phyloP scores from a whole-genome alignment of 148 eudicot genomes.

The Rheum nobile region DNA sequence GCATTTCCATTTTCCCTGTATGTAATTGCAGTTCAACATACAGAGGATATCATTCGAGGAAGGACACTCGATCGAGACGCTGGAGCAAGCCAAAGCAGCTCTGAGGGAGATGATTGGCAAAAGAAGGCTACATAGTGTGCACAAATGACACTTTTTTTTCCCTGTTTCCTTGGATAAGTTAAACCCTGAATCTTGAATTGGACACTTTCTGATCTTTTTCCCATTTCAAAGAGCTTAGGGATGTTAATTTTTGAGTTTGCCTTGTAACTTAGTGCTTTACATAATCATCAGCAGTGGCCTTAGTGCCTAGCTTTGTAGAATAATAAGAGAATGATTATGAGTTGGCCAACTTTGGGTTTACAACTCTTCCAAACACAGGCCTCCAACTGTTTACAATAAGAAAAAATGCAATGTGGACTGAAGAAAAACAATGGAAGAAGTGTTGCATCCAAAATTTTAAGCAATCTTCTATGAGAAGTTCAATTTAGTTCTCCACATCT shows the following conservation, averaged over 20 bases:
- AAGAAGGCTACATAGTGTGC: slow-evolving; percentile 55
- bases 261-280: neutral
- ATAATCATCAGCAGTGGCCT: neutral
- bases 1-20: neutral
- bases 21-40: slow-evolving; percentile 58
- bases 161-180: neutral
- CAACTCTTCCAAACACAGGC: neutral
- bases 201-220: neutral
- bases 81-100: slow-evolving; percentile 86
- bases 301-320: slow-evolving; percentile 3
- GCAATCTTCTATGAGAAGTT: slow-evolving; percentile 19
- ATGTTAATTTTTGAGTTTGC: neutral
- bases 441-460: neutral
- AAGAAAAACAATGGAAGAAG: neutral
- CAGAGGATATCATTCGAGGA: slow-evolving; percentile 86
- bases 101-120: slow-evolving; percentile 55
- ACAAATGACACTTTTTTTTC: slow-evolving; percentile 18
- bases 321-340: neutral
- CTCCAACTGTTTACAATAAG: neutral
- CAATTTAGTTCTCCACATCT: slow-evolving; percentile 92
- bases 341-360: neutral
- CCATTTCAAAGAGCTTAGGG: neutral
- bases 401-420: neutral
- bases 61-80: slow-evolving; percentile 66
- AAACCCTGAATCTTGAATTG: neutral